phyloP scores from a whole-genome alignment of 2,329 filamentous ascomycete species.

The Aspergillus sp. region DNA sequence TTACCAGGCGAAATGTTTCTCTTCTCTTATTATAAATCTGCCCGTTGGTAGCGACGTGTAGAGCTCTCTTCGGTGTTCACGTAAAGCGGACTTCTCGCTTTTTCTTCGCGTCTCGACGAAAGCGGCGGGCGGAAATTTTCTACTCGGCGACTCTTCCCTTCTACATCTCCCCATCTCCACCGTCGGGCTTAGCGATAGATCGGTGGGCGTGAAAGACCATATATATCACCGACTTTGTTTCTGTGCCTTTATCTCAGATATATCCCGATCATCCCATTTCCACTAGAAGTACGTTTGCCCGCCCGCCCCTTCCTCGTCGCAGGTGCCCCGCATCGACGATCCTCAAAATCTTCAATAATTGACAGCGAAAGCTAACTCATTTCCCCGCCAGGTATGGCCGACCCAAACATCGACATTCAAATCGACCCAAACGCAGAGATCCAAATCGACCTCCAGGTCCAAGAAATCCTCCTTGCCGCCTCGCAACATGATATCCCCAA shows the following conservation, averaged over 20 bases:
- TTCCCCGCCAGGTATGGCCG: slow-evolving; percentile 17
- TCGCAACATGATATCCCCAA: slow-evolving; percentile 66
- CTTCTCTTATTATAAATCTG: slow-evolving; percentile 25
- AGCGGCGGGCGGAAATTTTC: slow-evolving; percentile 32
- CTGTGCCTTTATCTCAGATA: not conserved
- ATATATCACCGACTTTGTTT: not conserved
- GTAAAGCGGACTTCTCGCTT: not conserved
- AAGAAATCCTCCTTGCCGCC: slow-evolving; percentile 65
- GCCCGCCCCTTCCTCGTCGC: not conserved
- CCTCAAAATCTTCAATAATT: slow-evolving; percentile 1
- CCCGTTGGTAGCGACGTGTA: not conserved
- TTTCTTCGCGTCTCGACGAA: slow-evolving; percentile 24
- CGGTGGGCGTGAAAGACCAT: not conserved
- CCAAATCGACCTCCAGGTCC: slow-evolving; percentile 44
- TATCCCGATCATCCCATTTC: not conserved
- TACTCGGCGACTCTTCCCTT: slow-evolving; percentile 17
- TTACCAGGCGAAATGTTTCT: slow-evolving; percentile 32
- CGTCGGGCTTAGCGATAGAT: not conserved
- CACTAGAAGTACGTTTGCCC: not conserved
- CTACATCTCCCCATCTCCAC: not conserved
- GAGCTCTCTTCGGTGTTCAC: not conserved
- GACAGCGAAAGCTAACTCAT: not conserved
- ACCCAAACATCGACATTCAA: slow-evolving; percentile 26
- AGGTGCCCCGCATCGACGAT: not conserved
- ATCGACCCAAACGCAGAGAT: slow-evolving; percentile 33